phyloP scores from a whole-genome alignment of 106 monocot species.

The Dactylorhiza incarnata region DNA sequence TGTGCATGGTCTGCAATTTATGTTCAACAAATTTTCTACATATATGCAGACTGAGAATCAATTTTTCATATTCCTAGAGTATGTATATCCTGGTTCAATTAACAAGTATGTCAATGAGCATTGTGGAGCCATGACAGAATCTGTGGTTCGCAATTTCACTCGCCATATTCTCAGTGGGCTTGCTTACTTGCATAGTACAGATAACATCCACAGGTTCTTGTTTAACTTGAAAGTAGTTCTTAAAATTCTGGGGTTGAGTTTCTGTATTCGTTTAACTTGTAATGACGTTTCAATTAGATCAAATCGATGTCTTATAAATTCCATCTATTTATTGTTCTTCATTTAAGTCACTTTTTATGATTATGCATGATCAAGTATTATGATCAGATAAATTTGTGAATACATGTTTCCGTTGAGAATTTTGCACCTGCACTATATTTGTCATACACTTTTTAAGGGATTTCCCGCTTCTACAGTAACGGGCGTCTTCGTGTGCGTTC shows the following conservation, averaged over 20 bases:
- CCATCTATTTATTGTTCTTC: not conserved
- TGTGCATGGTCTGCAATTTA: slow-evolving; percentile 1
- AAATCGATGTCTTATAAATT: not conserved
- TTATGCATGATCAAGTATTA: not conserved
- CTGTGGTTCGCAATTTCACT: slow-evolving; percentile 93
- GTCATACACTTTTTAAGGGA: too few relatives aligned
- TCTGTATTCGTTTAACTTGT: not conserved
- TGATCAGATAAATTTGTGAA: not conserved
- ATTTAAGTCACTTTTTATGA: not conserved
- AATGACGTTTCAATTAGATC: not conserved
- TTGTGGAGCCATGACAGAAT: slow-evolving; percentile 86
- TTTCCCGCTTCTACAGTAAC: too few relatives aligned
- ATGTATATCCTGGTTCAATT: slow-evolving; percentile 92
- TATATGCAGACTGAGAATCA: slow-evolving; percentile 68
- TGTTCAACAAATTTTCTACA: slow-evolving; percentile 8
- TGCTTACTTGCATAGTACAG: slow-evolving; percentile 78
- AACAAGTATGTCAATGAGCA: slow-evolving; percentile 78
- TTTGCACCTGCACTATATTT: not conserved
- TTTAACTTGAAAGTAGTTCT: not conserved
- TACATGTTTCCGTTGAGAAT: not conserved
- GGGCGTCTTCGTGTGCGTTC: too few relatives aligned
- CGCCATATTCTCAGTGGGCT: slow-evolving; percentile 89
- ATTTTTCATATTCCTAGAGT: slow-evolving; percentile 91
- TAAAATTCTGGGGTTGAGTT: not conserved
- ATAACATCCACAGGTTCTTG: slow-evolving; percentile 83